These are phyloP conservation scores for Eragrostis tef DNA, from an alignment of 202 grass and related monocot genomes.

Conservation along the genomic window DNA sequence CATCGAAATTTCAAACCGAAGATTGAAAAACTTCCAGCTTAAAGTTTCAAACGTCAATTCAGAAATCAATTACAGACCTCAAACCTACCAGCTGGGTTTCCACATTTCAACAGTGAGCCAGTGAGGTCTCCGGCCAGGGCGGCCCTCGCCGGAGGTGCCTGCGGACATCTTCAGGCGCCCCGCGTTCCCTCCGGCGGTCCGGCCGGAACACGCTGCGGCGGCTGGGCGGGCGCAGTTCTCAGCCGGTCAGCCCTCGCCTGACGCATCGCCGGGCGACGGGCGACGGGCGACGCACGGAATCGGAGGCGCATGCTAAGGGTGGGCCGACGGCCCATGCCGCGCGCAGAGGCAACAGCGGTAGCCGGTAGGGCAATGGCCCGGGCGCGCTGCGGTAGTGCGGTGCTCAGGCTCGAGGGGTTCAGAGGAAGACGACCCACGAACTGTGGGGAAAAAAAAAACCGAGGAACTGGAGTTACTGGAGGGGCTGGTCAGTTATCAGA, in stretches of 20 bases:
- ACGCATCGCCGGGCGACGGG: background rate
- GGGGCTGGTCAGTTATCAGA: background rate
- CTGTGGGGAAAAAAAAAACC: background rate
- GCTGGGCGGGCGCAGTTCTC: background rate
- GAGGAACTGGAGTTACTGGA: too few relatives aligned
- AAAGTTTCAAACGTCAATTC: background rate
- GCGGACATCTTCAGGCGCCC: background rate
- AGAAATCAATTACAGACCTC: background rate
- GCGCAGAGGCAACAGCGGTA: background rate
- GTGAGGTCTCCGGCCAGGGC: background rate
- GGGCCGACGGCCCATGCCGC: background rate
- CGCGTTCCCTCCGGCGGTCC: background rate
- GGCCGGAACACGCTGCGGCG: background rate
- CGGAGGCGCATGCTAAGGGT: background rate
- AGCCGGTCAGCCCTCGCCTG: background rate
- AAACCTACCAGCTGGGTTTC: background rate
- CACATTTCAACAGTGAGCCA: background rate
- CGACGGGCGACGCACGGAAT: background rate
- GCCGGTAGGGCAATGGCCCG: background rate
- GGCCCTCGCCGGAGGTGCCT: background rate
- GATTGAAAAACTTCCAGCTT: background rate
- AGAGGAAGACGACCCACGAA: background rate
- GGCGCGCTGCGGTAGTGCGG: too few relatives aligned
- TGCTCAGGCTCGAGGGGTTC: too few relatives aligned
- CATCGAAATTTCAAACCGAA: background rate